These are phyloP conservation scores for Rhizophagus clarus DNA, from an alignment of 192 early-diverging fungal genomes.

Conservation along the genomic window DNA sequence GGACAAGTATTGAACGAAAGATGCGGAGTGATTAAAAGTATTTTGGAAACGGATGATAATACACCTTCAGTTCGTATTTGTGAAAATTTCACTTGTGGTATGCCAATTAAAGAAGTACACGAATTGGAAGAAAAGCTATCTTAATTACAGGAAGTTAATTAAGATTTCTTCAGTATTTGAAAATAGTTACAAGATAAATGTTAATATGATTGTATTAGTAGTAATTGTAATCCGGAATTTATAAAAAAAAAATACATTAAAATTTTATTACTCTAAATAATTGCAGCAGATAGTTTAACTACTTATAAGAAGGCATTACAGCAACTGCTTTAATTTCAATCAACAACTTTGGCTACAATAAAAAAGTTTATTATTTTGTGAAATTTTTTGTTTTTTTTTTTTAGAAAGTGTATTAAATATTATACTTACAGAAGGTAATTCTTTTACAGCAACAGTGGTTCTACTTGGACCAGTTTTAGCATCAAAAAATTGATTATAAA, in stretches of 20 bases:
- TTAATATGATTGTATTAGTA: no score
- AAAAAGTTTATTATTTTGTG: not conserved
- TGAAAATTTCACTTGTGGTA: conserved; percentile 56
- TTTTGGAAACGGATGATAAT: conserved; percentile 21
- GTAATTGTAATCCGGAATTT: no score
- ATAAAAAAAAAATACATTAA: no score
- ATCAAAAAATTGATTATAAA: conserved; percentile 70
- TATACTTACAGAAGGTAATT: conserved; percentile 55
- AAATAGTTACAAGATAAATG: not conserved
- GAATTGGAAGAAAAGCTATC: conserved; percentile 33
- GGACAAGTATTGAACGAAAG: conserved; percentile 26
- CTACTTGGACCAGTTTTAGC: conserved; percentile 58
- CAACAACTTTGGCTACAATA: conserved; percentile 13
- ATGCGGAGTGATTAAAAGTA: conserved; percentile 35
- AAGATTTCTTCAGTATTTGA: not conserved
- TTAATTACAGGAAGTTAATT: not conserved
- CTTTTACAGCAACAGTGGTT: conserved; percentile 66
- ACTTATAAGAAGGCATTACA: not conserved
- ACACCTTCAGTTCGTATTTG: conserved; percentile 49
- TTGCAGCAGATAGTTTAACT: no score
- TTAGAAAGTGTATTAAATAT: not conserved
- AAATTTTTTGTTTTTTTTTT: not conserved
- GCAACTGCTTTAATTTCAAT: conserved; percentile 21
- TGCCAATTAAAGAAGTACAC: conserved; percentile 45
- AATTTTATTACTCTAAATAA: no score